Base-by-base conservation (phyloP, 495 filamentous ascomycete species). In the Penicillium subrubescens region DNA sequence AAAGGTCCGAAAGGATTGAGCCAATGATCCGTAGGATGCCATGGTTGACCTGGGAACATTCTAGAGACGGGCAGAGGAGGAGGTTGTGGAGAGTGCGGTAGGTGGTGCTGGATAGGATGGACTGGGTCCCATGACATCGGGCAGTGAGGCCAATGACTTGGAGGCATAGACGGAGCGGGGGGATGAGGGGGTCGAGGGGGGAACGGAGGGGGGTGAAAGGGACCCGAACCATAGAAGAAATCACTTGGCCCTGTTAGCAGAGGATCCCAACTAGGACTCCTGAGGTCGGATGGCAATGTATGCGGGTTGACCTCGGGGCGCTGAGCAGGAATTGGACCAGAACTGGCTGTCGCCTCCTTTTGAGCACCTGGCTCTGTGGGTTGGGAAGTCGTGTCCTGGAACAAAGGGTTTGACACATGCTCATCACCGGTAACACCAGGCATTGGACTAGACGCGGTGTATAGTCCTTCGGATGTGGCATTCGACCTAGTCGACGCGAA, bases 21-120 rank as follows among this genome's bases (percentile, higher is more conserved):
- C 55, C 54, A 62, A 7, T 19, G 41, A 58, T 41, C 33, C 33
- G 61, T 19, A 29, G 34, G 33, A 48, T 21, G 37, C 55, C 33
- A 57, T 50, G 59, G 57, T 53, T 34, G 25, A 29, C 33, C 41
- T 15, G 51, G 52, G 65, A 53, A 60, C 58, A 41, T 46, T 58
- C n/a, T 48, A 59, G 65, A 63, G 57, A 52, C 25, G 15, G 4
- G 43, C 5, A 19, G 44, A 23, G 65, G 65, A 25, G 64, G 59
- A 31, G 62, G 64, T 17, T 66, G 51, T 21, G 31, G 31, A 33
- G 64, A 59, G 41, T 60, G 57, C 29, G 61, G 58, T 12, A 60
- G 67, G 19, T 66, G 59, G n/a, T 60, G 53, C 44, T 60, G 66
- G 35, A 63, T 63, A 15, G 66, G 60, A 29, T 59, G 52, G 14